Conservation (phyloP, 1,284 basidiomycete genomes). For the Cryptococcus sp. region DNA sequence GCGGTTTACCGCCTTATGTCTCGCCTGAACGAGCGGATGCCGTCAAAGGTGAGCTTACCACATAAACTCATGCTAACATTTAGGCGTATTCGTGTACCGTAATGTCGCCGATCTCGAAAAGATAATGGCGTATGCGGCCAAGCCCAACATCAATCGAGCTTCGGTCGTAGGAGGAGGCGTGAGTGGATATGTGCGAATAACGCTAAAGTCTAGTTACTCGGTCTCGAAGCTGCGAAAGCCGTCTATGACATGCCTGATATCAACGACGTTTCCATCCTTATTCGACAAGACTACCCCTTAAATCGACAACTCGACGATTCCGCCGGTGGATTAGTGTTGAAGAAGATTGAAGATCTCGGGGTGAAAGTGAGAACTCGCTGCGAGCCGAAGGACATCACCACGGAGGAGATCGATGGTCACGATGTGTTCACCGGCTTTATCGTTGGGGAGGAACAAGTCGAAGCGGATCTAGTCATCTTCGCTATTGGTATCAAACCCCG, state of each 20-base stretch:
- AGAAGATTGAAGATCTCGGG: slow-evolving; percentile 67
- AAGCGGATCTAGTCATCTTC: slow-evolving; percentile 63
- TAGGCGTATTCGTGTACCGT: slow-evolving; percentile 71
- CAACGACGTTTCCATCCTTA: slow-evolving; percentile 58
- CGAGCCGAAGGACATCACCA: slow-evolving; percentile 28
- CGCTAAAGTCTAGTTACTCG: slow-evolving; percentile 57
- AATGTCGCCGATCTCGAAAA: slow-evolving; percentile 67
- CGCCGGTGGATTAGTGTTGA: slow-evolving; percentile 68
- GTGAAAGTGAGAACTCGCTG: slow-evolving; percentile 58
- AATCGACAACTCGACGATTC: slow-evolving; percentile 71
- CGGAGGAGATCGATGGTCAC: slow-evolving; percentile 42
- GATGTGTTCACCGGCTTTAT: slow-evolving; percentile 59
- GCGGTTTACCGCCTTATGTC: slow-evolving; percentile 66
- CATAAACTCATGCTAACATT: neutral
- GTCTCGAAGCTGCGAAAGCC: slow-evolving; percentile 74
- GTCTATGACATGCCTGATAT: slow-evolving; percentile 61
- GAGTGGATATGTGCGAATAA: slow-evolving; percentile 2
- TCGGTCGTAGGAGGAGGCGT: slow-evolving; percentile 69
- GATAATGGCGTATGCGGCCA: slow-evolving; percentile 63
- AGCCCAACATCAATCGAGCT: slow-evolving; percentile 56
- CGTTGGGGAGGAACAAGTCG: slow-evolving; percentile 56
- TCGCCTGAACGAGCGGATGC: slow-evolving; percentile 54
- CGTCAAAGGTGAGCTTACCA: slow-evolving; percentile 40
- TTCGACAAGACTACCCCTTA: slow-evolving; percentile 65
- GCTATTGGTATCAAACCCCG: slow-evolving; percentile 70